Conservation (phyloP, 2,329 filamentous ascomycete genomes). For the Torrubiellomyces zombiae region DNA sequence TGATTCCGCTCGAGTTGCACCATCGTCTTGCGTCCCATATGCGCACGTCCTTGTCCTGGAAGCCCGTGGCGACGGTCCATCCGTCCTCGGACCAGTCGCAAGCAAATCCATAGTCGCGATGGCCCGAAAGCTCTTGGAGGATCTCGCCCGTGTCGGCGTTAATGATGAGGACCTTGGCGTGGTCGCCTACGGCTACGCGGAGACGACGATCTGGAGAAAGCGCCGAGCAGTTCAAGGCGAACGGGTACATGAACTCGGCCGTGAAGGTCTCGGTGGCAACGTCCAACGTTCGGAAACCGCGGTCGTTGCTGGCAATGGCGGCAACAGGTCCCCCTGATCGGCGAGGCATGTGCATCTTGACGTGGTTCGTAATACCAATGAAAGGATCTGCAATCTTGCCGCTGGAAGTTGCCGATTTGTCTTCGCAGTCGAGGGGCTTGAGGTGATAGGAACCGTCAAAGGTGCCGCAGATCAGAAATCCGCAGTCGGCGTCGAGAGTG, state of each 20-base stretch:
- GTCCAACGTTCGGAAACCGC: conserved; percentile 40
- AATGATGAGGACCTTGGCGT: conserved; percentile 45
- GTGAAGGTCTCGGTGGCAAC: conserved; percentile 41
- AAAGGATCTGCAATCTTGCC: conserved; percentile 29
- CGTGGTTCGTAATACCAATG: conserved; percentile 48
- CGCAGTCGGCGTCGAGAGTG: conserved; percentile 33
- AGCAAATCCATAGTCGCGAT: conserved; percentile 57
- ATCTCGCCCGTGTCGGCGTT: conserved; percentile 49
- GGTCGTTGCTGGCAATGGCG: conserved; percentile 47
- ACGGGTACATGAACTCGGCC: conserved; percentile 33
- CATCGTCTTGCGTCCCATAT: conserved; percentile 65
- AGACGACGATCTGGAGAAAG: conserved; percentile 55
- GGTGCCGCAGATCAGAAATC: conserved; percentile 41
- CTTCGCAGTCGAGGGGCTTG: conserved; percentile 25
- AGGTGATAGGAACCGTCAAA: conserved; percentile 40
- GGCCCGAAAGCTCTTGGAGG: conserved; percentile 41
- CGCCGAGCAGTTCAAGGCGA: conserved; percentile 56
- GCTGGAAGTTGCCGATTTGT: conserved; percentile 17
- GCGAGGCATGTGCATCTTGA: conserved; percentile 39
- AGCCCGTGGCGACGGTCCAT: conserved; percentile 58
- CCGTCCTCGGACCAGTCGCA: conserved; percentile 70
- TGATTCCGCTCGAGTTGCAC: conserved; percentile 32
- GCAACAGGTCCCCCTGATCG: conserved; percentile 34
- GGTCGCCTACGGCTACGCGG: conserved; percentile 58
- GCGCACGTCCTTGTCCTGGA: conserved; percentile 56